These are phyloP conservation scores for Pogostemon cablin DNA, from an alignment of 257 asterid genomes.

Conservation along the genomic window DNA sequence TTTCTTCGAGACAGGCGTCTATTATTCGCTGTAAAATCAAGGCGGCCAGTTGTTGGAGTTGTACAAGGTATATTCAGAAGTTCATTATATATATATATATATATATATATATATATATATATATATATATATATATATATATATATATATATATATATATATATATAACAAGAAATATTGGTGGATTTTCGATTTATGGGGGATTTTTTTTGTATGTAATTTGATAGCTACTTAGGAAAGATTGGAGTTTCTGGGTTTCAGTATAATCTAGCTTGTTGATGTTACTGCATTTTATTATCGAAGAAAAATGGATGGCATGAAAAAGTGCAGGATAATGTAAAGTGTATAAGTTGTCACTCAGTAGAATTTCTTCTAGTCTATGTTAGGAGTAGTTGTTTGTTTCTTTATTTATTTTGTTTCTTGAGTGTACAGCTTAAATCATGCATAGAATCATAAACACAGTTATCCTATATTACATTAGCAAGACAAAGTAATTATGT, in stretches of 20 bases:
- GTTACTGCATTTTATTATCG: constrained; percentile 10
- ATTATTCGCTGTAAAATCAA: neutral
- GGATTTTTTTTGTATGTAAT: constrained; percentile 3
- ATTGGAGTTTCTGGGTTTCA: neutral
- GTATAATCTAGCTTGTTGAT: constrained; percentile 11
- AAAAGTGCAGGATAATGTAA: neutral
- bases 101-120: neutral
- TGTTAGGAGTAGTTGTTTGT: too few species aligned
- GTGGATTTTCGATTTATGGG: neutral
- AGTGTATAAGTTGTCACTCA: neutral
- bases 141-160: too few species aligned
- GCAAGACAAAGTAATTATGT: too few species aligned
- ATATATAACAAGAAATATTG: neutral
- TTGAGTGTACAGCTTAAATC: neutral
- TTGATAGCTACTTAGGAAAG: constrained; percentile 11
- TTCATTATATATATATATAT: neutral
- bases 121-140: neutral
- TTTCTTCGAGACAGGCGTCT: constrained; percentile 7
- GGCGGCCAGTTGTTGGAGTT: neutral
- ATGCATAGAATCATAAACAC: neutral
- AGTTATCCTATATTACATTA: neutral
- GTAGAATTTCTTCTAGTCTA: too few species aligned
- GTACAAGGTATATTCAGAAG: constrained; percentile 30
- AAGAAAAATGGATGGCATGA: constrained; percentile 7
- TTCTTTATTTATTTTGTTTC: neutral